Percentiles rank a stretch among this genome's conserved stretches.
These are phyloP conservation scores for Colletotrichum falcatum DNA, from an alignment of 2,329 filamentous ascomycete species.

Conservation along the genomic window DNA sequence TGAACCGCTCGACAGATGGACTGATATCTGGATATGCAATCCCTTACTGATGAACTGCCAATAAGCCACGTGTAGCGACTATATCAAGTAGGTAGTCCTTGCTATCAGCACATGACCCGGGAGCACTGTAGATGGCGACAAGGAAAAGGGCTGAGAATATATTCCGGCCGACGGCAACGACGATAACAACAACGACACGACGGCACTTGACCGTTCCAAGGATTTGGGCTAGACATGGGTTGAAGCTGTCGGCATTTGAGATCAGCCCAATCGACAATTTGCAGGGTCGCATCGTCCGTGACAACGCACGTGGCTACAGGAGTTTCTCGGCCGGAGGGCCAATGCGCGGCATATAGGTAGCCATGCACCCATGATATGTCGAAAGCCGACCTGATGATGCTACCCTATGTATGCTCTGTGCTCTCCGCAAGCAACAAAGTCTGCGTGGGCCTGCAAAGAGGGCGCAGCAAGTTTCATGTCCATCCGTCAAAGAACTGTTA, in stretches of 20 bases:
- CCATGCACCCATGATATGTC: constrained; percentile 14
- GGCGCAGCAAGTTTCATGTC: constrained; percentile 50
- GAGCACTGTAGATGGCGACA: not conserved
- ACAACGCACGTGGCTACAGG: constrained; percentile 28
- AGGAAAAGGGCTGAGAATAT: not conserved
- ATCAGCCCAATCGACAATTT: constrained; percentile 7
- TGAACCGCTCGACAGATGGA: constrained; percentile 16
- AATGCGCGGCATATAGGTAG: constrained; percentile 17
- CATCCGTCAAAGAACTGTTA: constrained; percentile 22
- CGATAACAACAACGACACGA: too few relatives aligned
- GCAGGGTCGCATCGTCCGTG: constrained; percentile 36
- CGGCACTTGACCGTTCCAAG: constrained; percentile 1
- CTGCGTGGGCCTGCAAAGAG: constrained; percentile 33
- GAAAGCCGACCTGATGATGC: not conserved
- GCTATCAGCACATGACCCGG: constrained; percentile 12
- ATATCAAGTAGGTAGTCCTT: not conserved
- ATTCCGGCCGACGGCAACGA: too few relatives aligned
- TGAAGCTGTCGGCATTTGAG: not conserved
- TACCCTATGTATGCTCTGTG: constrained; percentile 26
- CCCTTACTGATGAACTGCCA: not conserved
- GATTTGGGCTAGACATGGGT: not conserved
- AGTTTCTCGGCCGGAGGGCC: constrained; percentile 9
- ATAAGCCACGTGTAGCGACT: not conserved
- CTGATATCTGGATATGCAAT: constrained; percentile 13
- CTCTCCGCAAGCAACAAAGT: constrained; percentile 10